A percentile compares a stretch with the other conserved stretches of the same genome.
These are phyloP conservation scores for Nakazawaea ishiwadae DNA, from an alignment of 805 yeast genomes.

Conservation along the genomic window DNA sequence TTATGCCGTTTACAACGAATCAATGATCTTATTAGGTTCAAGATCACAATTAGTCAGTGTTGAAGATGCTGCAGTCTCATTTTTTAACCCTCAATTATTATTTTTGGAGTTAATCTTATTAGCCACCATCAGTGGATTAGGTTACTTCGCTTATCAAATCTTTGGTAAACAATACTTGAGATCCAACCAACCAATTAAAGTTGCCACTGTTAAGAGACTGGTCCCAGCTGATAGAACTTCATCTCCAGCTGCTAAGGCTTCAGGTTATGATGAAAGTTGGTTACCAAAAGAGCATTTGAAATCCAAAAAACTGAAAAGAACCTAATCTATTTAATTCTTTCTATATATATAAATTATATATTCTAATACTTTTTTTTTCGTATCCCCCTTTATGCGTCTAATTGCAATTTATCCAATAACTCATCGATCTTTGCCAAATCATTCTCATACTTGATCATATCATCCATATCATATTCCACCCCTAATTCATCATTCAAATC, in stretches of 20 bases:
- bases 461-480: slow-evolving; percentile 12
- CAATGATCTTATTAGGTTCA: slow-evolving; percentile 51
- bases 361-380: background rate
- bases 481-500: slow-evolving; percentile 19
- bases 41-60: slow-evolving; percentile 55
- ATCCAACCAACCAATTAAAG: slow-evolving; percentile 29
- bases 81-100: slow-evolving; percentile 69
- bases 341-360: background rate
- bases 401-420: slow-evolving; percentile 30
- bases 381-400: slow-evolving; percentile 34
- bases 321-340: background rate
- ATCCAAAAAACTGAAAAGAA: slow-evolving; percentile 19
- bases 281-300: slow-evolving; percentile 51
- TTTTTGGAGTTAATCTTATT: slow-evolving; percentile 53
- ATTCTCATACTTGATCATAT: background rate
- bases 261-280: slow-evolving; percentile 45
- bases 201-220: slow-evolving; percentile 20
- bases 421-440: slow-evolving; percentile 32
- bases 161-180: slow-evolving; percentile 44
- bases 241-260: slow-evolving; percentile 25
- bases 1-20: slow-evolving; percentile 44
- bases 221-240: slow-evolving; percentile 19
- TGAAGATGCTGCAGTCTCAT: slow-evolving; percentile 60
- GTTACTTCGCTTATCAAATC: slow-evolving; percentile 39
- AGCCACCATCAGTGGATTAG: slow-evolving; percentile 43